Evolutionary conservation across 768 basidiomycete species (phyloP), one percentile per base, ranked within the genome.

Genomic region (Rossbeevera mucosa): DNA sequence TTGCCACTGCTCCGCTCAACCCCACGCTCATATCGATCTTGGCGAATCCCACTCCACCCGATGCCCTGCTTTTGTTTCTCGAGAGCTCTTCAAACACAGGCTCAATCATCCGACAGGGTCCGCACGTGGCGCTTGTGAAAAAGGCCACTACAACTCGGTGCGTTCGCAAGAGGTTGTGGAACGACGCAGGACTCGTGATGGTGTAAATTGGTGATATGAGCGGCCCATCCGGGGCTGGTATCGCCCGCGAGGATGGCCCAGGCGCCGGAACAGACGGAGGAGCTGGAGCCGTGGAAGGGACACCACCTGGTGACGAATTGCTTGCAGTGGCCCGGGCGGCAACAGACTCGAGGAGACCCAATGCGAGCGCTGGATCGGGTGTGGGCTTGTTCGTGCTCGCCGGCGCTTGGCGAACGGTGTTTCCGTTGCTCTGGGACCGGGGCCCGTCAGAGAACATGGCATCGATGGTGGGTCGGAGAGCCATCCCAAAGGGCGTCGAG

Each of bases 391-490:
- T 72, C 13, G 26, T 20, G 7, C 41, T 14, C 20, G 44, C 28
- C 12, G 70, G 52, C 4, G 66, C 56, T 1, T 68, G n/a, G 44
- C 67, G 66, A 47, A 68, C 52, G 47, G 72, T 59, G 14, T 53
- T 11, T 18, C 33, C 49, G n/a, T 67, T 62, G 3, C 70, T 59
- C 3, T 68, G 52, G 1, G 76, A 64, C 28, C 67, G 51, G 1
- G 76, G 64, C 29, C 72, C 56, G 7, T 74, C 74, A 21, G 80
- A 73, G 69, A 82, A 96, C 92, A 95, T 93, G 44, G 81, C 75
- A 64, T 97, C 94, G 47, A 98, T 96, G 40, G 87, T 93, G 1
- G 94, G 94, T 0, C 88, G 83, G 43, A 97, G 77, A 0, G 87
- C 82, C 7, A 81, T 80, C 14, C 94, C 94, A 57, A 96, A 91